Base-by-base conservation (phyloP, 1,139 yeast species). In the Geotrichum candidum region DNA sequence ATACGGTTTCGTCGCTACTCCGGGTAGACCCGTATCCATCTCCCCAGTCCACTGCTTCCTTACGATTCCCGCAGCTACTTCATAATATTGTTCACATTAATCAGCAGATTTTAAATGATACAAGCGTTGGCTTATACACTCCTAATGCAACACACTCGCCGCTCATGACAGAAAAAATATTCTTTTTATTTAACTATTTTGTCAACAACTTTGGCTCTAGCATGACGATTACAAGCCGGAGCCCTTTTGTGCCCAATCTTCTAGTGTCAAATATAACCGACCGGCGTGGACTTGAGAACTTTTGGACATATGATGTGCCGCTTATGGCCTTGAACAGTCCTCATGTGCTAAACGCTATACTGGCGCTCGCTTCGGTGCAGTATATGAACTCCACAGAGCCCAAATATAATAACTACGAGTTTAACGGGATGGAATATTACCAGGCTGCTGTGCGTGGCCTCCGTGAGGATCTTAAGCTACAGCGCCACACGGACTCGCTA, bases 221-320 rank as follows among this genome's bases (percentile, higher is more conserved):
- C 48, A 57, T 53, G 60, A 25, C 55, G 7, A 18, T 48, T 22
- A 29, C 57, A 2, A 29, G n/a, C 18, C 48, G 59, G 6, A 46
- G 10, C 22, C 48, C 46, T 9, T 22, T 35, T 5, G 46, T 38
- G 10, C 50, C 53, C 25, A 35, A 53, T 46, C 7, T 48, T 45
- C 25, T 48, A 2, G 7, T 23, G 11, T 10, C 46, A 25, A 22
- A 25, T 27, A 22, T n/a, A 18, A 18, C 18, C 25, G 54, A 59
- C 48, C 35, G 61, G 2, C 52, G 62, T 5, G 64, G 61, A 7
- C 54, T 59, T 25, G 61, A 53, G 25, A 57, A 58, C 50, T 61
- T 63, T 23, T 63, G 65, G 65, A 54, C 61, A 7, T 57, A 57
- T 41, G 61, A 59, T 25, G 61, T 56, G 2, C 65, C 65, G 3